These are phyloP conservation scores for Chaetomium olivaceum DNA, from an alignment of 2,329 filamentous ascomycete genomes.

Conservation along the genomic window DNA sequence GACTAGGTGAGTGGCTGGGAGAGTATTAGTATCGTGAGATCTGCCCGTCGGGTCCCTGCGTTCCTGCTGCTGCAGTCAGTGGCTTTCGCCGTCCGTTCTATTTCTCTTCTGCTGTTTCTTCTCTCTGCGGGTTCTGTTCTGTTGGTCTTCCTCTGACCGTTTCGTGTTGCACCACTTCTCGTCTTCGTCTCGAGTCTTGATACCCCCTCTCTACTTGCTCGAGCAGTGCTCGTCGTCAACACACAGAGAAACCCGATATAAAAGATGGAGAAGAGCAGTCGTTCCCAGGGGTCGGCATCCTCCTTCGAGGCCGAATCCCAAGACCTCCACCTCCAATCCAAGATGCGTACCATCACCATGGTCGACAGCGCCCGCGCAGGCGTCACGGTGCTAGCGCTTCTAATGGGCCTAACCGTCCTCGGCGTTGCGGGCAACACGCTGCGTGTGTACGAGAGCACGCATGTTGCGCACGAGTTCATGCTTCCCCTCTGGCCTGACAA, in stretches of 20 bases:
- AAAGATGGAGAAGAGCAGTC: constrained; percentile 30
- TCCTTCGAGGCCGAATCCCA: constrained; percentile 52
- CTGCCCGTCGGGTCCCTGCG: constrained; percentile 13
- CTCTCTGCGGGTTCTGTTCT: constrained; percentile 14
- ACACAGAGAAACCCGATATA: constrained; percentile 2
- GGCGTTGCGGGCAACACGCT: constrained; percentile 57
- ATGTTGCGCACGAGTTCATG: constrained; percentile 48
- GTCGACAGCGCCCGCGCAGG: constrained; percentile 49
- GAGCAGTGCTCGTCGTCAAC: constrained; percentile 22
- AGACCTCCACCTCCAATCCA: constrained; percentile 42
- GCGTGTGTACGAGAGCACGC: constrained; percentile 56
- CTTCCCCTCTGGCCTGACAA: constrained; percentile 60
- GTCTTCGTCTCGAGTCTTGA: background rate
- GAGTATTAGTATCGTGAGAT: constrained; percentile 27
- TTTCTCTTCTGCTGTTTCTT: background rate
- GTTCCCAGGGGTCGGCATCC: constrained; percentile 41
- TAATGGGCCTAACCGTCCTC: constrained; percentile 53
- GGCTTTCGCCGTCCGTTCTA: constrained; percentile 2
- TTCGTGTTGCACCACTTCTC: constrained; percentile 17
- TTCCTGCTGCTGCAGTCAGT: constrained; percentile 5
- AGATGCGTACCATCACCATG: constrained; percentile 42
- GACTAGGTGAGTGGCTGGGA: constrained; percentile 1
- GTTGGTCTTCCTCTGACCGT: constrained; percentile 4
- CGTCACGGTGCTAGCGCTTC: constrained; percentile 52
- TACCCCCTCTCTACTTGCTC: constrained; percentile 7